Percentiles rank a stretch among this genome's conserved stretches.
These are phyloP conservation scores for Rubia tinctorum DNA, from an alignment of 305 asterid species.

Conservation along the genomic window DNA sequence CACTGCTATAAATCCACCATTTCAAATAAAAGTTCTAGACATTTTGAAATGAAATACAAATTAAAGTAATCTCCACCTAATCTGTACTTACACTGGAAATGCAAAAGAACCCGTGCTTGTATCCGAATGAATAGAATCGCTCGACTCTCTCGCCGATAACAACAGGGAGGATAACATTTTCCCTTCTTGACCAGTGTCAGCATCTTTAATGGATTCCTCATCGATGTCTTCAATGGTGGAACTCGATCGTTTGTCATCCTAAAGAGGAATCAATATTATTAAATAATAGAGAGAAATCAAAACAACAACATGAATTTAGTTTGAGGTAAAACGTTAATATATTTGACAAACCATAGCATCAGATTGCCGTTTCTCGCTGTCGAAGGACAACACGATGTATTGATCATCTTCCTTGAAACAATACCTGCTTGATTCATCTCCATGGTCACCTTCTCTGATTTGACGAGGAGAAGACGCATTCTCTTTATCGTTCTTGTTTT, in stretches of 20 bases:
- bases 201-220: neutral
- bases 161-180: neutral
- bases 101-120: slow-evolving; percentile 35
- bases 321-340: no score
- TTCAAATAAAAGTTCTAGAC: neutral
- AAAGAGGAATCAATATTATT: neutral
- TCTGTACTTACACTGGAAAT: slow-evolving; percentile 54
- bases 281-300: neutral
- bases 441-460: neutral
- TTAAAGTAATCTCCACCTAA: neutral
- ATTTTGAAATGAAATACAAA: neutral
- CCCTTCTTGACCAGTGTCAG: neutral
- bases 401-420: slow-evolving; percentile 2
- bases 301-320: neutral
- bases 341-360: neutral
- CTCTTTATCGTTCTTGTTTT: neutral
- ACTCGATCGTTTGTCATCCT: neutral
- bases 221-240: neutral
- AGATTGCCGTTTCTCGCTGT: neutral
- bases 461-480: neutral
- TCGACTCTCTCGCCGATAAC: neutral
- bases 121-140: slow-evolving; percentile 26
- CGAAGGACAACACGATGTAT: neutral
- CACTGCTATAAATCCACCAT: neutral
- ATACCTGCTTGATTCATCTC: neutral